Conservation (phyloP, 352 stramenopile genomes). For the Pythium brassicae region DNA sequence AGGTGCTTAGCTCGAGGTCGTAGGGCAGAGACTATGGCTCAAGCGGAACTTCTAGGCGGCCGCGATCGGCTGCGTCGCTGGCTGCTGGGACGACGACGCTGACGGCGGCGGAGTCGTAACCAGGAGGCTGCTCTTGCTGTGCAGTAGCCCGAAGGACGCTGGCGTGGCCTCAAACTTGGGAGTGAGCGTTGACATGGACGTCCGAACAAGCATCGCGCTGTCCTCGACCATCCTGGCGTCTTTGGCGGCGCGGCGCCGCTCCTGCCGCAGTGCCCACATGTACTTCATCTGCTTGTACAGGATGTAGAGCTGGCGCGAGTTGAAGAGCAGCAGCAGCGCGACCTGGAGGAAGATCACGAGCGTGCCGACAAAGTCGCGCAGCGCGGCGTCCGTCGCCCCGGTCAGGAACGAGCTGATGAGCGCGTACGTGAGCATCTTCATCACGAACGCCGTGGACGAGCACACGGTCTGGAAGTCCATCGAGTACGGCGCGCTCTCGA, state of each 20-base stretch:
- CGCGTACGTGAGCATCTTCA: slow-evolving; percentile 82
- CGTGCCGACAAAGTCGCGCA: slow-evolving; percentile 58
- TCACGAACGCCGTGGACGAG: slow-evolving; percentile 65
- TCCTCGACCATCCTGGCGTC: slow-evolving; percentile 19
- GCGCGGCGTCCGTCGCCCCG: slow-evolving; percentile 28
- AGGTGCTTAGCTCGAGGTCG: slow-evolving; percentile 25
- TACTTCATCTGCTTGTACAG: slow-evolving; percentile 74
- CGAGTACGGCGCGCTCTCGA: slow-evolving; percentile 59
- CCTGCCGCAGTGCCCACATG: slow-evolving; percentile 44
- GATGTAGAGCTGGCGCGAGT: slow-evolving; percentile 72
- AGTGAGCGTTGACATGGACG: slow-evolving; percentile 32
- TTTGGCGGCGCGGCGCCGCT: slow-evolving; percentile 26
- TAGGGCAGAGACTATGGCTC: slow-evolving; percentile 15
- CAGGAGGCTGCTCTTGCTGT: slow-evolving; percentile 34
- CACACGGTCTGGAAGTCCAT: slow-evolving; percentile 73
- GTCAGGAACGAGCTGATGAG: slow-evolving; percentile 79
- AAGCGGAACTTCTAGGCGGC: slow-evolving; percentile 4
- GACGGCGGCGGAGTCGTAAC: slow-evolving; percentile 14
- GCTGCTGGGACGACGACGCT: background rate
- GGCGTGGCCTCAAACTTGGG: slow-evolving; percentile 26
- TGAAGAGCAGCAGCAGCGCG: slow-evolving; percentile 63
- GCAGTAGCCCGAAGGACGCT: slow-evolving; percentile 21
- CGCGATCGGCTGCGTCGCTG: slow-evolving; percentile 9
- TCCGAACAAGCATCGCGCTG: slow-evolving; percentile 26
- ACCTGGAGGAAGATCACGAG: slow-evolving; percentile 67